Evolutionary conservation across 2,329 filamentous ascomycete species (phyloP).

Genomic region (Pseudogymnoascus sp.): DNA sequence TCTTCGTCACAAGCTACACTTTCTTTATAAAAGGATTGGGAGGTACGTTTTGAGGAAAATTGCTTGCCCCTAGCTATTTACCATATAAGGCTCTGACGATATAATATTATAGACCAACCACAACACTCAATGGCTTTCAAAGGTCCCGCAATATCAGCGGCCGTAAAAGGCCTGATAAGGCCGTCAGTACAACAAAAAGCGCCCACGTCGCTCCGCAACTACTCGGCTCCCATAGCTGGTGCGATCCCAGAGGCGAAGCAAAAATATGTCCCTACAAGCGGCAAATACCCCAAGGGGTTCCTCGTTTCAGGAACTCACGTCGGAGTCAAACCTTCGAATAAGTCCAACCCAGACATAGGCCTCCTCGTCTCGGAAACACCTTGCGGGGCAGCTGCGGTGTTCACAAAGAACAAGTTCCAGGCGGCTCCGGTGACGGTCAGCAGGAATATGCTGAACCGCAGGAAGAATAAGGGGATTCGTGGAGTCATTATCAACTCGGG

Average conservation of each 20-base stretch:
- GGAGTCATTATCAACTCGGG: constrained; percentile 90
- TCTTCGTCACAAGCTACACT: neutral
- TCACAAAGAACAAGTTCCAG: constrained; percentile 98
- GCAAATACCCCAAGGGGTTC: constrained; percentile 88
- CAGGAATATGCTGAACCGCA: constrained; percentile 58
- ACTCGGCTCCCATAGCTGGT: constrained; percentile 51
- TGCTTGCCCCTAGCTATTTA: neutral
- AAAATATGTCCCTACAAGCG: constrained; percentile 79
- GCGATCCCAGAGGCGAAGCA: constrained; percentile 69
- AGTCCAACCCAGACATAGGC: constrained; percentile 81
- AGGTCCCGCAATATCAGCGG: constrained; percentile 16
- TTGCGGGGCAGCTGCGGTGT: constrained; percentile 82
- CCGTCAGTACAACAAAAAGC: constrained; percentile 19
- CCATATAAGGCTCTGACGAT: neutral
- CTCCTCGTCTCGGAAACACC: constrained; percentile 79
- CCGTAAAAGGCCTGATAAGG: constrained; percentile 20
- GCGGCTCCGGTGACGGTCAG: constrained; percentile 89
- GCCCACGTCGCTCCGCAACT: constrained; percentile 33
- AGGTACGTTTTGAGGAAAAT: neutral
- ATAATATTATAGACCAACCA: neutral
- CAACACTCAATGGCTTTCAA: constrained; percentile 23
- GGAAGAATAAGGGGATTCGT: constrained; percentile 60
- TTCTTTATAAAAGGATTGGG: neutral
- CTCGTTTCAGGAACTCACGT: constrained; percentile 78
- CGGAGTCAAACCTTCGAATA: constrained; percentile 90